Evolutionary conservation across 169 alveolate species (phyloP).

Genomic region (Plasmodium billcollinsi): DNA sequence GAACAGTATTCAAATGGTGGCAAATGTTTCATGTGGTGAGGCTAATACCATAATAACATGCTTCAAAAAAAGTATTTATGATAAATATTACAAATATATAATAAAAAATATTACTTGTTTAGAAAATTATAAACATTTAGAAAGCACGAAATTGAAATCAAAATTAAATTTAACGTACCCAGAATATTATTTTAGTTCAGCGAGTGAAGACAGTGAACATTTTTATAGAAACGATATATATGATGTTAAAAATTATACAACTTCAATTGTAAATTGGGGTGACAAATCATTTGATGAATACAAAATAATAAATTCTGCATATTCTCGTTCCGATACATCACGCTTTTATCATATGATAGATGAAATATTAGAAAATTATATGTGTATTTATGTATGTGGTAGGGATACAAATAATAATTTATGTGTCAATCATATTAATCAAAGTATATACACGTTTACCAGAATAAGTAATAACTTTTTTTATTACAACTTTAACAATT

Average conservation of each 20-base stretch:
- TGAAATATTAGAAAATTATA: constrained; percentile 70
- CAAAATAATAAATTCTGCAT: constrained; percentile 53
- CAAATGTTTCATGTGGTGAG: constrained; percentile 72
- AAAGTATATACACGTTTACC: constrained; percentile 64
- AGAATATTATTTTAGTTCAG: constrained; percentile 42
- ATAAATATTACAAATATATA: constrained; percentile 66
- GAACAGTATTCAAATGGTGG: constrained; percentile 60
- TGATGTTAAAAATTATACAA: constrained; percentile 68
- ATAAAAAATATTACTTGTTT: constrained; percentile 63
- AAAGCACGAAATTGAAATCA: constrained; percentile 60
- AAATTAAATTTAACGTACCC: constrained; percentile 30
- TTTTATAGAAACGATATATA: constrained; percentile 65
- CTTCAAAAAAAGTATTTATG: constrained; percentile 65
- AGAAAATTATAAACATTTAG: constrained; percentile 68
- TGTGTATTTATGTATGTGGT: constrained; percentile 74
- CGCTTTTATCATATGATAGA: constrained; percentile 61
- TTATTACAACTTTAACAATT: constrained; percentile 65
- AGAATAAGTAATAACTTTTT: constrained; percentile 52
- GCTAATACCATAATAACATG: constrained; percentile 74
- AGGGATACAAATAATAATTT: constrained; percentile 74
- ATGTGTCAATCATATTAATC: constrained; percentile 56
- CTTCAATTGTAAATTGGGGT: constrained; percentile 71
- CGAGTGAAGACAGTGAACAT: constrained; percentile 33
- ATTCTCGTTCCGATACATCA: constrained; percentile 70
- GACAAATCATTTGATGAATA: constrained; percentile 74